Evolutionary conservation across 2,329 filamentous ascomycete species (phyloP), one percentile per base, ranked within the genome.

Genomic region (Fusarium sp.): DNA sequence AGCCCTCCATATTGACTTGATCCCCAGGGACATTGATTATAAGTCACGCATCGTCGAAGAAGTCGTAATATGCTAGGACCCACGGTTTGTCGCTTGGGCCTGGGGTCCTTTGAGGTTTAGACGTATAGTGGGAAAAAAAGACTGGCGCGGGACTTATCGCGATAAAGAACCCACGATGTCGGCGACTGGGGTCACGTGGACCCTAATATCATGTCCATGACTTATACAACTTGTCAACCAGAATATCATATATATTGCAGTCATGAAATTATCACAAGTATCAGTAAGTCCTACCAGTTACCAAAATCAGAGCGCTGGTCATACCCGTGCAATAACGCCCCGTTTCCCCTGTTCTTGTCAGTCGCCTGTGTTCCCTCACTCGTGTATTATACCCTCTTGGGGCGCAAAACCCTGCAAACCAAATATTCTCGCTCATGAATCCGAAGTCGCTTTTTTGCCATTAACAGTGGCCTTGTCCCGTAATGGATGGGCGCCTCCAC

Each of bases 11-110:
- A 73, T 58, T 70, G 74, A 73, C 65, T 73, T 75, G 76, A 78
- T 75, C 74, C 78, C 77, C 72, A 78, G 73, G 72, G 74, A 78
- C 79, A 81, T 81, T 76, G 68, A 71, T 76, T 75, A 80, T 78
- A 67, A 72, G 53, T 52, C 67, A 69, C 54, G 63, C 78, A 80
- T 80, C 44, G 61, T 74, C 57, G 54, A 49, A 38, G 32, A 14
- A 10, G 53, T 38, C 35, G 41, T 56, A 13, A 43, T 56, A 14
- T 49, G 39, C 17, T 47, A 46, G 43, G 23, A 47, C 56, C 49
- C 45, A 48, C 41, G 50, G 33, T 53, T 55, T 11, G 53, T 64
- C 43, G 43, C 31, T 49, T 49, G 45, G 25, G 56, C 51, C 56
- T 51, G 35, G 52, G 23, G 38, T 57, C 48, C 33, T 65, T 41